phyloP scores from a whole-genome alignment of 2,329 filamentous ascomycete species.

The Torrubiellomyces zombiae region DNA sequence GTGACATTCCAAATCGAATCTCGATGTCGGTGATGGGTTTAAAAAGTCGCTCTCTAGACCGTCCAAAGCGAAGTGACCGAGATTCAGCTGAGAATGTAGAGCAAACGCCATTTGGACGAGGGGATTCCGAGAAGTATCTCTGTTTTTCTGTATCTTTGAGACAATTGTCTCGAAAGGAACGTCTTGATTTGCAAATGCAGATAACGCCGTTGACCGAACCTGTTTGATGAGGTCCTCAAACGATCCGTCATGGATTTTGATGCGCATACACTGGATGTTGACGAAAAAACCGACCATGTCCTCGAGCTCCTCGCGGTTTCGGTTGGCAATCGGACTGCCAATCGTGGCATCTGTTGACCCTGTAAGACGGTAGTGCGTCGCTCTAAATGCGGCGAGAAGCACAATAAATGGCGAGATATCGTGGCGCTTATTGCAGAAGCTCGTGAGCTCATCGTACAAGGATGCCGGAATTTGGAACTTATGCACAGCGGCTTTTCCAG shows the following conservation, averaged over 20 bases:
- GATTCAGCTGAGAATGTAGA: conserved; percentile 8
- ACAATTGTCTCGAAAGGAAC: conserved; percentile 8
- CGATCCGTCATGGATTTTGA: conserved; percentile 5
- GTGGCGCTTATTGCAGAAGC: conserved; percentile 4
- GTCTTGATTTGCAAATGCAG: conserved; percentile 8
- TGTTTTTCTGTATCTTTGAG: conserved; percentile 3
- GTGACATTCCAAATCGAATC: conserved; percentile 12
- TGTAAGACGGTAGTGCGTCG: conserved; percentile 10
- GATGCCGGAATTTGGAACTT: conserved; percentile 2
- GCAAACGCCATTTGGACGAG: conserved; percentile 8
- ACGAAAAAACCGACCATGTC: conserved; percentile 11
- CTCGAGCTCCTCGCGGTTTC: conserved; percentile 8
- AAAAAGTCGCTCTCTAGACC: conserved; percentile 6
- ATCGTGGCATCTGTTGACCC: conserved; percentile 8
- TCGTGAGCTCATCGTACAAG: conserved; percentile 2
- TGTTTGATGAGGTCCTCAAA: conserved; percentile 7
- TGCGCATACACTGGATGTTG: conserved; percentile 11
- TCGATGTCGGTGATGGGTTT: conserved; percentile 1
- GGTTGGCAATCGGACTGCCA: conserved; percentile 9
- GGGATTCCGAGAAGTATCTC: conserved; percentile 7
- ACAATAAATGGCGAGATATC: conserved; percentile 5
- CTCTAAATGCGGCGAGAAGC: conserved; percentile 9
- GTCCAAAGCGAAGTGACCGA: conserved; percentile 7
- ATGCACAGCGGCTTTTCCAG: conserved; percentile 4
- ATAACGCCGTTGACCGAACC: conserved; percentile 4